phyloP scores from a whole-genome alignment of 768 basidiomycete species.

The Lentinula boryana region DNA sequence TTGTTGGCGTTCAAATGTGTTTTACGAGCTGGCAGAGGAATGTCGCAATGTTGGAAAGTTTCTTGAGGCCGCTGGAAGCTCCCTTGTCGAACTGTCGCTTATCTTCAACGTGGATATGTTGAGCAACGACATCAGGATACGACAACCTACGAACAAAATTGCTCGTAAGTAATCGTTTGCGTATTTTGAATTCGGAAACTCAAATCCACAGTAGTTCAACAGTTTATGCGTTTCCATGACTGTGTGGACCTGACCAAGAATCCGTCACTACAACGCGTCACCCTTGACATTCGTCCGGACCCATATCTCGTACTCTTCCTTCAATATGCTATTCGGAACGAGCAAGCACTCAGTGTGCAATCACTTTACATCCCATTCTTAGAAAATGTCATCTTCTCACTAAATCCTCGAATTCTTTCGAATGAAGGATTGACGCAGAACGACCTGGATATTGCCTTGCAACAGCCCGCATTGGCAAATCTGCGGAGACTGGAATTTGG shows the following conservation, averaged over 20 bases:
- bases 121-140: neutral
- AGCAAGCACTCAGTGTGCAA: neutral
- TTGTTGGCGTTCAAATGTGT: neutral
- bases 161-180: neutral
- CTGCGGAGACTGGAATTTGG: neutral
- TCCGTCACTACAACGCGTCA: neutral
- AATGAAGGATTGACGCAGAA: neutral
- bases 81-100: neutral
- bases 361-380: neutral
- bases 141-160: neutral
- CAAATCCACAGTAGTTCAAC: neutral
- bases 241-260: neutral
- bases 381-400: neutral
- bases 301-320: conserved; percentile 1
- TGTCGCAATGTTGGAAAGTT: neutral
- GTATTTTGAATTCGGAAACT: neutral
- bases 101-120: neutral
- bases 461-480: neutral
- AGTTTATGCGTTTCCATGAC: conserved; percentile 1
- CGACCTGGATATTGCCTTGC: neutral
- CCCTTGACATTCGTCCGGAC: conserved; percentile 1
- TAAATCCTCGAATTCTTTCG: neutral
- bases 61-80: neutral
- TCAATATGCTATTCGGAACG: neutral
- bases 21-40: conserved; percentile 1